A percentile compares a stretch with the other conserved stretches of the same genome.
phyloP scores from a whole-genome alignment of 768 basidiomycete species.

The Piloderma croceum region DNA sequence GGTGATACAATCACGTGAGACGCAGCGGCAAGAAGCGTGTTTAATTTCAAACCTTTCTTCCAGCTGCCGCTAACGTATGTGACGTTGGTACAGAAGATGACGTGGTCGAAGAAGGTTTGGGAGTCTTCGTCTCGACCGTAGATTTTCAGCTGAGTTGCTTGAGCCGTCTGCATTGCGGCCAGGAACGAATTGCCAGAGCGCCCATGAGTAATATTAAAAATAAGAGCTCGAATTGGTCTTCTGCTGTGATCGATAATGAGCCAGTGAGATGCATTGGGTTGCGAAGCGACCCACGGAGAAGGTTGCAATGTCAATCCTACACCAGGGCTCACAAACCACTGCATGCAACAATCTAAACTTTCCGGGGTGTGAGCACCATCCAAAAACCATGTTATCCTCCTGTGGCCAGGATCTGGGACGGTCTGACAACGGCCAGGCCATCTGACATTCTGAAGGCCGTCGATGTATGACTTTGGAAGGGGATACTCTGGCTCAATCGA shows the following conservation, averaged over 20 bases:
- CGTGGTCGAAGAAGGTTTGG: conserved; percentile 65
- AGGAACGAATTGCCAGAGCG: conserved; percentile 77
- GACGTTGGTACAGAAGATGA: conserved; percentile 94
- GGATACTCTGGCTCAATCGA: conserved; percentile 18
- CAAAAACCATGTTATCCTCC: conserved; percentile 72
- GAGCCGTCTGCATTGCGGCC: conserved; percentile 46
- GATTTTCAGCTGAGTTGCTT: conserved; percentile 40
- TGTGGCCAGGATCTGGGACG: conserved; percentile 53
- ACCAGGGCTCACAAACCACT: conserved; percentile 77
- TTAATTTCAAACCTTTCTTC: conserved; percentile 74
- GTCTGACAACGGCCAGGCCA: conserved; percentile 98
- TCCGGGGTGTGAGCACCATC: conserved; percentile 96
- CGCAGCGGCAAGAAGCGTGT: neutral
- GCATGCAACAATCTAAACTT: conserved; percentile 77
- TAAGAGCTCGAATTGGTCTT: conserved; percentile 49
- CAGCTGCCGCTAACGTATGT: conserved; percentile 86
- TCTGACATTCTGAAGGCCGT: conserved; percentile 59
- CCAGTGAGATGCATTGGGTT: conserved; percentile 4
- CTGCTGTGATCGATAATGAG: conserved; percentile 15
- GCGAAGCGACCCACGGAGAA: conserved; percentile 4
- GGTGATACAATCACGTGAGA: conserved; percentile 9
- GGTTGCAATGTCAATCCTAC: conserved; percentile 38
- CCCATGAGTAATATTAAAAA: conserved; percentile 95
- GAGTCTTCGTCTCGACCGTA: conserved; percentile 34
- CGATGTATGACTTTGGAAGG: conserved; percentile 49